A percentile compares a stretch with the other conserved stretches of the same genome.
These are phyloP conservation scores for Cornus florida DNA, from an alignment of 148 eudicot species.

Conservation along the genomic window DNA sequence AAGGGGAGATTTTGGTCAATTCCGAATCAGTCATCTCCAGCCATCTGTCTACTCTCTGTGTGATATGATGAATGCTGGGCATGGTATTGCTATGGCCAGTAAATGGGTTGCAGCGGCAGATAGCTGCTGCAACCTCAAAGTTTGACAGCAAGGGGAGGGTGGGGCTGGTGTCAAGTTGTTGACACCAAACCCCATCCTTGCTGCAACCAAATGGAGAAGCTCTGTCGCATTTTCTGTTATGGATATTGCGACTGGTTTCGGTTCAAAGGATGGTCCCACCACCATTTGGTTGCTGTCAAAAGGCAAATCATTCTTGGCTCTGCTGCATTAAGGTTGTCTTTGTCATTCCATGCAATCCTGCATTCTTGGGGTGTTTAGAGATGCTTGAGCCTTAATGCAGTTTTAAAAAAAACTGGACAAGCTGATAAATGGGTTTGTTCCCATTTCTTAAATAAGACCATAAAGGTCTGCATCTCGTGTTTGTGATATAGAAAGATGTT, in stretches of 20 bases:
- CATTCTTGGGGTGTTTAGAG: slow-evolving; percentile 15
- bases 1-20: slow-evolving; percentile 25
- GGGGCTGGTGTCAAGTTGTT: slow-evolving; percentile 13
- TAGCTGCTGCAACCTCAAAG: slow-evolving; percentile 35
- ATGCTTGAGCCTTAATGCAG: slow-evolving; percentile 8
- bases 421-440: neutral
- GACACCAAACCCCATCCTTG: slow-evolving; percentile 17
- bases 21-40: slow-evolving; percentile 22
- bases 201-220: slow-evolving; percentile 22
- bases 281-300: slow-evolving; percentile 25
- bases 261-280: neutral
- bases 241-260: neutral
- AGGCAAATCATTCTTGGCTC: slow-evolving; percentile 59
- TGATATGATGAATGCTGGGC: slow-evolving; percentile 32
- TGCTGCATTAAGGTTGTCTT: slow-evolving; percentile 12
- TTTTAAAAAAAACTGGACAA: neutral
- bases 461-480: neutral
- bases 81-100: slow-evolving; percentile 30
- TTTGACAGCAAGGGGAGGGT: slow-evolving; percentile 12
- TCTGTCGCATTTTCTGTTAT: neutral
- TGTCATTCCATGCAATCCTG: neutral
- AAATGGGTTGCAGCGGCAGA: slow-evolving; percentile 36
- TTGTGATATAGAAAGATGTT: slow-evolving; percentile 3
- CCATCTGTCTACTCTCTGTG: slow-evolving; percentile 20
- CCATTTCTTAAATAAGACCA: slow-evolving; percentile 4